Percentiles rank a stretch among this genome's conserved stretches.
These are phyloP conservation scores for Neocatenulostroma microsporum DNA, from an alignment of 2,329 filamentous ascomycete species.

Conservation along the genomic window DNA sequence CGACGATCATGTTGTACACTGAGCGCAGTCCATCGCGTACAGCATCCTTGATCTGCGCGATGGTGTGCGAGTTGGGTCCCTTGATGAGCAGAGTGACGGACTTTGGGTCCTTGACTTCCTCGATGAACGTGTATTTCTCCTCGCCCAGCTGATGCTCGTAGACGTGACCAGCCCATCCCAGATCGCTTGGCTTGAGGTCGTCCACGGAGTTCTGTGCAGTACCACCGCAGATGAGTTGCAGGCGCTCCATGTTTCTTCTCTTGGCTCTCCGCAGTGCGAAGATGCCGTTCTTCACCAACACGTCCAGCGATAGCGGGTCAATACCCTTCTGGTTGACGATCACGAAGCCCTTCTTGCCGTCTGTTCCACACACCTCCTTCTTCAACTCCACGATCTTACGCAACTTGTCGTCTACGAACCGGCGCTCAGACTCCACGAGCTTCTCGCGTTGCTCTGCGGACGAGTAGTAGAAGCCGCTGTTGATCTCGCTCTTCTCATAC, in stretches of 20 bases:
- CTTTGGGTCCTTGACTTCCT: constrained; percentile 98
- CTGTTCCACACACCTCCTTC: constrained; percentile 91
- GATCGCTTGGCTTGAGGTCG: constrained; percentile 74
- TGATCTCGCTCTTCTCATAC: constrained; percentile 99
- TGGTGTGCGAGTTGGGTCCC: constrained; percentile 93
- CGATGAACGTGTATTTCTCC: constrained; percentile 98
- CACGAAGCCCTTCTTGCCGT: constrained; percentile 91
- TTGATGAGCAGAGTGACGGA: constrained; percentile 97
- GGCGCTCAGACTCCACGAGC: constrained; percentile 91
- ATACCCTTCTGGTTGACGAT: constrained; percentile 99
- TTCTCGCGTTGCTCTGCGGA: constrained; percentile 96
- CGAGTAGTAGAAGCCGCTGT: constrained; percentile 98
- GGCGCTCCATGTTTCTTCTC: constrained; percentile 96
- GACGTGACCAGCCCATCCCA: constrained; percentile 92
- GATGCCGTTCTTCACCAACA: constrained; percentile 96
- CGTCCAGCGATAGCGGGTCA: constrained; percentile 89
- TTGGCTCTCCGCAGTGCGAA: constrained; percentile 89
- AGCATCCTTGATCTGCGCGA: constrained; percentile 91
- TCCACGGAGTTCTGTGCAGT: constrained; percentile 93
- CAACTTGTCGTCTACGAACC: constrained; percentile 92
- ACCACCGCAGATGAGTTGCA: constrained; percentile 91
- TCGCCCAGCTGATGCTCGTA: constrained; percentile 97
- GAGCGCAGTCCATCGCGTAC: constrained; percentile 90
- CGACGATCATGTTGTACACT: constrained; percentile 99
- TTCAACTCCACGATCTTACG: constrained; percentile 97